phyloP scores from a whole-genome alignment of 225 moss, liverwort and hornwort species.

The Physcomitrium patens region DNA sequence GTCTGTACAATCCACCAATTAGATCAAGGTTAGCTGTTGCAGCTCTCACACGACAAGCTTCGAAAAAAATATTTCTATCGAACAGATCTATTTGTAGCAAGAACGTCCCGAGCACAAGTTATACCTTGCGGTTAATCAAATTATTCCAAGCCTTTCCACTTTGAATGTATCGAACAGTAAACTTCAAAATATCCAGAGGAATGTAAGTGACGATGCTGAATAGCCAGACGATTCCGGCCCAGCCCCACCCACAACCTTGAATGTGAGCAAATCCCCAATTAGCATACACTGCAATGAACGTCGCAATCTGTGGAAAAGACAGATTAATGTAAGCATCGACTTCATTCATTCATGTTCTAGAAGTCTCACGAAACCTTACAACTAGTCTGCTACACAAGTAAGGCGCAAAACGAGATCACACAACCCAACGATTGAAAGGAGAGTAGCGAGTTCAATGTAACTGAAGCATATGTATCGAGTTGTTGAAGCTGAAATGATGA shows the following conservation, averaged over 20 bases:
- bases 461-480: background rate
- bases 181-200: constrained; percentile 52
- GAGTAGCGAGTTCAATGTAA: too few relatives aligned
- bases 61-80: background rate
- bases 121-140: constrained; percentile 44
- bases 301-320: constrained; percentile 37
- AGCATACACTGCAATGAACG: constrained; percentile 47
- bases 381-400: too few relatives aligned
- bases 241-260: constrained; percentile 50
- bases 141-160: constrained; percentile 64
- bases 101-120: background rate
- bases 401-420: too few relatives aligned
- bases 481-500: background rate
- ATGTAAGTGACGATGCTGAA: constrained; percentile 42
- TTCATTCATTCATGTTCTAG: too few relatives aligned
- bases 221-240: constrained; percentile 53
- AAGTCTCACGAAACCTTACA: background rate
- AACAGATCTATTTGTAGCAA: background rate
- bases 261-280: constrained; percentile 44
- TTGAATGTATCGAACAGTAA: constrained; percentile 44
- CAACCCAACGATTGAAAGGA: too few relatives aligned
- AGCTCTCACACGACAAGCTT: background rate
- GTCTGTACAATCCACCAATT: constrained; percentile 35
- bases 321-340: background rate
- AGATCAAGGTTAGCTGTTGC: background rate